A percentile compares a stretch with the other conserved stretches of the same genome.
These are phyloP conservation scores for Avena insularis DNA, from an alignment of 176 grass and related monocot genomes.

Conservation along the genomic window DNA sequence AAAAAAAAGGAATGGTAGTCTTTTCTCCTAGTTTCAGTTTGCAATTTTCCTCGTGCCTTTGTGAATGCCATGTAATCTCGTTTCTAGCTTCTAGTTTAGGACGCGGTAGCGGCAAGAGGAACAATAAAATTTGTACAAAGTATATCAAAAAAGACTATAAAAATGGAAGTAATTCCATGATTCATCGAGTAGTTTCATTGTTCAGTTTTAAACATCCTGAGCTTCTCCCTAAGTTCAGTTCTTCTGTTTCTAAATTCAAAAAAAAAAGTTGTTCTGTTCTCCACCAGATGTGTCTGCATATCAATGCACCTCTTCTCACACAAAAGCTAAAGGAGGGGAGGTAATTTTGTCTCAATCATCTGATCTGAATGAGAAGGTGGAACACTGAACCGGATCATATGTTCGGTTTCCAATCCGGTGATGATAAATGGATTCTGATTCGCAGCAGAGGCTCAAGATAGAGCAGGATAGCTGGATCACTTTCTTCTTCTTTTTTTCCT, in stretches of 20 bases:
- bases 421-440: background rate
- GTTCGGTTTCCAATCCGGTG: background rate
- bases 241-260: background rate
- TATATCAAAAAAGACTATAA: background rate
- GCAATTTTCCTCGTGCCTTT: background rate
- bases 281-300: background rate
- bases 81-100: constrained; percentile 2
- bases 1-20: background rate
- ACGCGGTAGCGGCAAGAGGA: constrained; percentile 15
- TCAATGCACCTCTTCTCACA: background rate
- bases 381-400: background rate
- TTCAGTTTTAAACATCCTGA: background rate
- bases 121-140: constrained; percentile 48
- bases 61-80: constrained; percentile 28
- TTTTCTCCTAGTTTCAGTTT: constrained; percentile 2
- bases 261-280: background rate
- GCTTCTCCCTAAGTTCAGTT: background rate
- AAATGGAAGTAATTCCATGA: constrained; percentile 64
- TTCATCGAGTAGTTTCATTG: background rate
- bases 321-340: background rate
- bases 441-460: background rate
- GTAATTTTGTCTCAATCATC: background rate
- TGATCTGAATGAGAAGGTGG: background rate
- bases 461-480: background rate
- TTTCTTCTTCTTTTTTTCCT: background rate